Evolutionary conservation across 2,329 filamentous ascomycete species (phyloP), one percentile per base, ranked within the genome.

Genomic region (Tolypocladium pustulatum): DNA sequence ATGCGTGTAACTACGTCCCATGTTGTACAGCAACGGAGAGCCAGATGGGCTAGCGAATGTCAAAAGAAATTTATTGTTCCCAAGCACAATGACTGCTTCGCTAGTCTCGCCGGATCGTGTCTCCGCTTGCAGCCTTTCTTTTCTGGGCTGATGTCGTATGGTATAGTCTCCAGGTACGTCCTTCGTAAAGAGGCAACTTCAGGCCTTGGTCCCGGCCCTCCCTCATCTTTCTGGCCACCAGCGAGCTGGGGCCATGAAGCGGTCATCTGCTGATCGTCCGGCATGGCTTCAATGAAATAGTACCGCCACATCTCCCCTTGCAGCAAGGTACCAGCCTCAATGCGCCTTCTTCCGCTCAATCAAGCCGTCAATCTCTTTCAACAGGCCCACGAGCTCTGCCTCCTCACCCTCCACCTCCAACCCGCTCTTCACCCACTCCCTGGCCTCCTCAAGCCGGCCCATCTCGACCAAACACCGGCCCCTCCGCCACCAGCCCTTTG

Each of bases 401-500:
- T 86, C 82, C 73, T 82, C 84, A 15, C 88, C 88, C 76, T 96
- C 91, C 71, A 92, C 86, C 77, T 96, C 93, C 59, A 96, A 73
- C 0, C 85, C 91, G 69, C 84, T 81, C 64, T 81, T 81, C 46
- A 96, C 81, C 85, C 91, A 95, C 62, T 87, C 85, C 66, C 79
- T 79, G 1, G 92, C 91, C 82, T 97, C 93, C 58, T 89, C 85
- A 68, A 90, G 75, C 61, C 93, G 75, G 1, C 89, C 88, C 94
- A 97, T 97, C 83, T 99, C 94, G 64, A 88, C 75, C 69, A 97
- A 74, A 70, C 91, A 95, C 76, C 85, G 86, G 12, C 90, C 94
- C 61, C 90, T 80, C 61, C 94, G 81, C 87, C 91, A 97, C 91
- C 93, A 97, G 0, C 87, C 92, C 83, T 97, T 97, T 1, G 90